phyloP scores from a whole-genome alignment of 495 filamentous ascomycete genomes.

The Tetracladium setigerum region DNA sequence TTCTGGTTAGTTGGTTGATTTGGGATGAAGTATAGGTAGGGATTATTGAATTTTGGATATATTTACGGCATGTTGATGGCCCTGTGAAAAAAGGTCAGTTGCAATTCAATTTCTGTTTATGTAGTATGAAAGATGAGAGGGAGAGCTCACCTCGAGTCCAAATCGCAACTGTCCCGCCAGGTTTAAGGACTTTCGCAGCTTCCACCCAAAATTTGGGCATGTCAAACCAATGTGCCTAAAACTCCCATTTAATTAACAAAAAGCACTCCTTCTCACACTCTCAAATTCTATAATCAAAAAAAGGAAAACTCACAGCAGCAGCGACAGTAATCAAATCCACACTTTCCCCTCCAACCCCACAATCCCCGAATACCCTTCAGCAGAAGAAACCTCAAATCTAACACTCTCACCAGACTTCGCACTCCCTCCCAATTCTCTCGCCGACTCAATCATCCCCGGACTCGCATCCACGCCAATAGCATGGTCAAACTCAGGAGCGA shows the following conservation, averaged over 20 bases:
- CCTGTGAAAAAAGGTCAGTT: slow-evolving; percentile 5
- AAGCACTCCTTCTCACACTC: too few relatives aligned
- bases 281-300: background rate
- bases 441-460: slow-evolving; percentile 45
- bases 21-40: too few relatives aligned
- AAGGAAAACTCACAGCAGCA: slow-evolving; percentile 29
- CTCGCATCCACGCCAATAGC: slow-evolving; percentile 49
- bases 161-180: slow-evolving; percentile 48
- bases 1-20: background rate
- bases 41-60: background rate
- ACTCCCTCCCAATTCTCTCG: slow-evolving; percentile 28
- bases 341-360: slow-evolving; percentile 19
- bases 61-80: slow-evolving; percentile 13
- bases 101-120: background rate
- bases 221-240: slow-evolving; percentile 53
- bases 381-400: slow-evolving; percentile 33
- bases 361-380: slow-evolving; percentile 33
- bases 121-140: background rate
- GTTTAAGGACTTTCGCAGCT: slow-evolving; percentile 46
- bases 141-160: slow-evolving; percentile 30
- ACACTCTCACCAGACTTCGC: slow-evolving; percentile 26
- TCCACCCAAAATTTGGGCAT: slow-evolving; percentile 52
- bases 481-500: slow-evolving; percentile 55
- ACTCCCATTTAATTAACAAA: background rate
- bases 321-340: slow-evolving; percentile 47